Base-by-base conservation (phyloP, 179 eudicot species). In the Silene coronaria region DNA sequence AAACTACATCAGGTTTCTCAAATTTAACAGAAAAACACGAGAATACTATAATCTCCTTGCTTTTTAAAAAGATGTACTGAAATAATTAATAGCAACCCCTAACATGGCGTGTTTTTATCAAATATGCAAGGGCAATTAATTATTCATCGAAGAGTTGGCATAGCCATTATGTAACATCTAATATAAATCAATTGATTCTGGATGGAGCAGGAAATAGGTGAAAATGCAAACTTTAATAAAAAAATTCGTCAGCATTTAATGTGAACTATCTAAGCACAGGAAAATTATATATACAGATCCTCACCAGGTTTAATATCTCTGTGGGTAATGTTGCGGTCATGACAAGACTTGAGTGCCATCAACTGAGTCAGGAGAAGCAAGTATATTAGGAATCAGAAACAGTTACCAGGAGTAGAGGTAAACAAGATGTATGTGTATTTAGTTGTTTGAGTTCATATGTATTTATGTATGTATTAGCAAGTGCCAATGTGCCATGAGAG, bases 261-360 rank as follows among this genome's bases (percentile, higher is more conserved):
- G 57, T 38, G 12, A 51, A 22, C 17, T 70, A 70, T 28, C 61
- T 3, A 34, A 36, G 26, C 51, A 57, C 28, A 17, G 30, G 26
- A 6, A 36, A 30, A 46, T 9, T 5, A 23, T 19, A 23, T 28
- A 71, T 48, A 45, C 42, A 73, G 32, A 67, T 70, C 21, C 96
- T 91, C 82, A 95, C 99, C 99, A 82, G 99, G 99, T 87, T 95
- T 95, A 66, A 95, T 87, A 84, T 95, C 99, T 84, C 99, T 91
- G 82, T 95, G 99, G 82, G 97, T 89, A 85, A 95, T 88, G 76
- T 93, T 91, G 60, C 97, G 97, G 62, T 88, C 93, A 77, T 95
- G 99, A 81, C 99, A 95, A 70, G 97, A 86, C 81, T 95, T 95
- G 61, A 95, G 87, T 23, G 99, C 97, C 92, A 88, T 72, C 90